Percentiles rank a stretch among this genome's conserved stretches.
phyloP scores from a whole-genome alignment of 2,329 filamentous ascomycete genomes.

The Venturiaceae sp. region DNA sequence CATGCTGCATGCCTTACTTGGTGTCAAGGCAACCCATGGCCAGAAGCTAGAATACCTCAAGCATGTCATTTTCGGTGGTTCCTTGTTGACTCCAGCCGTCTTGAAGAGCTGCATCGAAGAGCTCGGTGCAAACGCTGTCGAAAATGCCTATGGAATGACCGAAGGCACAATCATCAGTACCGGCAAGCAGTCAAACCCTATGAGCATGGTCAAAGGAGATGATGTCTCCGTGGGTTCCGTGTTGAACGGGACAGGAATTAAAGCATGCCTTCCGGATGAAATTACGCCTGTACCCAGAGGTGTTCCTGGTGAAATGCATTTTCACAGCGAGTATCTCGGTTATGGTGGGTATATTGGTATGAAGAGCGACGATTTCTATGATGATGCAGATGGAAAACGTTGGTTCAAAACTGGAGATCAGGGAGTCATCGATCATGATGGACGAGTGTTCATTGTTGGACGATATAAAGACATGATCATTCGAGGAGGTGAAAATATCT shows the following conservation, averaged over 20 bases:
- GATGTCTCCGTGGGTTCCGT: constrained; percentile 33
- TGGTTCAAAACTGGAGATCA: constrained; percentile 35
- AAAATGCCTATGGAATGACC: constrained; percentile 38
- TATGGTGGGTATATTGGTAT: constrained; percentile 25
- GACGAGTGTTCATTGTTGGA: constrained; percentile 29
- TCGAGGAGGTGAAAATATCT: constrained; percentile 35
- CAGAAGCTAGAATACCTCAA: constrained; percentile 20
- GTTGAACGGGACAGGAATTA: constrained; percentile 12
- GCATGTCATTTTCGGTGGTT: constrained; percentile 21
- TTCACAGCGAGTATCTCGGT: constrained; percentile 24
- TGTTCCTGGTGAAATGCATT: constrained; percentile 31
- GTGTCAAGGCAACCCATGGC: constrained; percentile 18
- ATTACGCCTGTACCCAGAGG: constrained; percentile 19
- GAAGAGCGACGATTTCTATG: constrained; percentile 24
- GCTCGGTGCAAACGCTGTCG: constrained; percentile 22
- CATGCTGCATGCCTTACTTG: constrained; percentile 21
- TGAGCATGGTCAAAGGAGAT: constrained; percentile 21
- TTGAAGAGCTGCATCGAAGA: constrained; percentile 22
- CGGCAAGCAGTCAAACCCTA: constrained; percentile 29
- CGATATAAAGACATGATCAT: constrained; percentile 39
- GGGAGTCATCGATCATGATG: constrained; percentile 27
- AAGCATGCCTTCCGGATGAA: constrained; percentile 26
- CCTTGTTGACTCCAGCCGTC: constrained; percentile 28
- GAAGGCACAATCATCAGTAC: constrained; percentile 27
- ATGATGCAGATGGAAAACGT: constrained; percentile 17